phyloP scores from a whole-genome alignment of 345 rosid genomes.

The Murraya paniculata region DNA sequence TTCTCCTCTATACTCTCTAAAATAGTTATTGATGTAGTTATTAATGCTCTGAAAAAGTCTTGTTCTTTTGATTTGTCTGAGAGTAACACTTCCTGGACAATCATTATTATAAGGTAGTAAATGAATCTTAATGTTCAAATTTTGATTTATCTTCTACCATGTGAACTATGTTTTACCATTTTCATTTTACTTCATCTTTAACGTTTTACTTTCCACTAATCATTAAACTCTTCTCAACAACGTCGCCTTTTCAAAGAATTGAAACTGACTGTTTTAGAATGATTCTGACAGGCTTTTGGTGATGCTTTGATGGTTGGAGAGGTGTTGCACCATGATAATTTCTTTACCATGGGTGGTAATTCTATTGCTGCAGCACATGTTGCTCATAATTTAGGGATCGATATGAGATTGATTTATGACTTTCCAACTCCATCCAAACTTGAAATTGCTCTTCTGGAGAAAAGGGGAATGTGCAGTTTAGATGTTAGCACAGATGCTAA shows the following conservation, averaged over 20 bases:
- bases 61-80: neutral
- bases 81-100: neutral
- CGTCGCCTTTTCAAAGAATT: neutral
- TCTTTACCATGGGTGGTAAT: constrained; percentile 86
- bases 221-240: neutral
- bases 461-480: constrained; percentile 23
- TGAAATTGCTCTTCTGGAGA: constrained; percentile 43
- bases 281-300: constrained; percentile 64
- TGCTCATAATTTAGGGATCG: constrained; percentile 74
- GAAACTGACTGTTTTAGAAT: neutral
- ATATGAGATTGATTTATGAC: constrained; percentile 72
- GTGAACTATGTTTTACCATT: neutral
- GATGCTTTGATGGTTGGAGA: constrained; percentile 66
- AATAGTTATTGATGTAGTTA: neutral
- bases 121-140: neutral
- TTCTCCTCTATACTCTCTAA: constrained; percentile 14
- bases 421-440: constrained; percentile 74
- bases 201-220: neutral
- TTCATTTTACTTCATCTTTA: neutral
- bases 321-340: constrained; percentile 68
- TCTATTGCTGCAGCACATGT: constrained; percentile 86
- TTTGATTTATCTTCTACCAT: neutral
- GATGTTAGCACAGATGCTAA: constrained; percentile 24
- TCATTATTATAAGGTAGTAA: neutral
- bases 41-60: neutral